These are phyloP conservation scores for Anacardium occidentale DNA, from an alignment of 345 rosid species.

Conservation along the genomic window DNA sequence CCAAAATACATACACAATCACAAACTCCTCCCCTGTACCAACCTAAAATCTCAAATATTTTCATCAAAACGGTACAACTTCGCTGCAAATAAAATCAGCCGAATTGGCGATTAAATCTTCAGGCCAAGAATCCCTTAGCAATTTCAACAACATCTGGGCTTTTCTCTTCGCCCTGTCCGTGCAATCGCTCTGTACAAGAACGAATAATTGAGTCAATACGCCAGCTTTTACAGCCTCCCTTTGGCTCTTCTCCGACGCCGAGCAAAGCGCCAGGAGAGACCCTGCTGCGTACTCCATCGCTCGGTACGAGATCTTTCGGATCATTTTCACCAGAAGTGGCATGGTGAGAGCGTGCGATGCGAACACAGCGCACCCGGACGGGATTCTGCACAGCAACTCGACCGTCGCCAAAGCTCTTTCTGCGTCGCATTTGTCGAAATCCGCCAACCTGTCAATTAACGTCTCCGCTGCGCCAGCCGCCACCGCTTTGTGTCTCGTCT, in stretches of 20 bases:
- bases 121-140: conserved; percentile 85
- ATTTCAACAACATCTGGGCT: conserved; percentile 85
- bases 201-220: conserved; percentile 71
- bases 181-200: conserved; percentile 89
- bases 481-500: conserved; percentile 74
- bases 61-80: conserved; percentile 67
- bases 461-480: conserved; percentile 71
- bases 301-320: conserved; percentile 76
- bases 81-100: conserved; percentile 66
- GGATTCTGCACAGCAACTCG: conserved; percentile 80
- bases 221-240: conserved; percentile 87
- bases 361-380: conserved; percentile 68
- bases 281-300: conserved; percentile 99
- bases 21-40: conserved; percentile 33
- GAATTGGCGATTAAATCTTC: conserved; percentile 53
- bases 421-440: conserved; percentile 78
- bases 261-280: conserved; percentile 71
- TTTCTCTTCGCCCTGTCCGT: conserved; percentile 96
- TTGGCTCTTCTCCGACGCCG: conserved; percentile 67
- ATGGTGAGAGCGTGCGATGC: conserved; percentile 71
- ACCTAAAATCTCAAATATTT: conserved; percentile 24
- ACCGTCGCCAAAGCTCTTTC: conserved; percentile 83
- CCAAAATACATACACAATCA: conserved; percentile 45
- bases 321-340: conserved; percentile 68
- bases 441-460: conserved; percentile 63